Conservation (phyloP, 2,329 filamentous ascomycete genomes). For the Colletotrichum australisinense region DNA sequence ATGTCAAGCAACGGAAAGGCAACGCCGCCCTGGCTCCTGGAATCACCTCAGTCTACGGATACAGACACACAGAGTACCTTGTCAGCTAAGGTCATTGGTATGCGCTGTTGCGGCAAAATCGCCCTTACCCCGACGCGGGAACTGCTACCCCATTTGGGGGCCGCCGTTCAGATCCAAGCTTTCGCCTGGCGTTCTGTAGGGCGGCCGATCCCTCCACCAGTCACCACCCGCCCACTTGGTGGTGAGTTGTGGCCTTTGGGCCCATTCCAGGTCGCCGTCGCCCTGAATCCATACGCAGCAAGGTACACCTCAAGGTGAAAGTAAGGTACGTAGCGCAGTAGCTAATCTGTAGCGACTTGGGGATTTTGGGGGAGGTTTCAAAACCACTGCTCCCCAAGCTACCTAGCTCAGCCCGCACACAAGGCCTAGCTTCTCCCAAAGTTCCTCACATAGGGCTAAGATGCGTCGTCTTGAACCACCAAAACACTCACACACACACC, state of each 20-base stretch:
- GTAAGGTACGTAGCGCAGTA: not conserved
- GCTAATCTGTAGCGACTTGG: not conserved
- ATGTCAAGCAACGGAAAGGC: not conserved
- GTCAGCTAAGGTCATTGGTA: not conserved
- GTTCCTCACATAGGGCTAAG: conserved; percentile 13
- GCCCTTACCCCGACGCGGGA: not conserved
- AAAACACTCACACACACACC: not conserved
- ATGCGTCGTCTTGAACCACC: not conserved
- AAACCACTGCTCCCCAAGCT: conserved; percentile 2
- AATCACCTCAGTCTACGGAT: not conserved
- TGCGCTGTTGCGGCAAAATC: not conserved
- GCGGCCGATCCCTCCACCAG: conserved; percentile 3
- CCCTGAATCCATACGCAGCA: not conserved
- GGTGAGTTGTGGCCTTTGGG: no score
- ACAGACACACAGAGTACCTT: no score
- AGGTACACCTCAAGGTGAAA: not conserved
- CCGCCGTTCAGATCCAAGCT: conserved; percentile 13
- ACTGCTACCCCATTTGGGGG: conserved; percentile 6
- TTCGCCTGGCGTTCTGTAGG: not conserved
- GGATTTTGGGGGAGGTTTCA: not conserved
- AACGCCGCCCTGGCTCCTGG: not conserved
- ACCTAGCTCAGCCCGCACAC: conserved; percentile 29
- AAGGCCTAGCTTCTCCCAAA: conserved; percentile 23
- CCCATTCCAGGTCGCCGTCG: not conserved
- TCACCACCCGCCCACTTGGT: no score